Evolutionary conservation across 352 stramenopile genomes (phyloP).

Genomic region (Globisporangium solare): DNA sequence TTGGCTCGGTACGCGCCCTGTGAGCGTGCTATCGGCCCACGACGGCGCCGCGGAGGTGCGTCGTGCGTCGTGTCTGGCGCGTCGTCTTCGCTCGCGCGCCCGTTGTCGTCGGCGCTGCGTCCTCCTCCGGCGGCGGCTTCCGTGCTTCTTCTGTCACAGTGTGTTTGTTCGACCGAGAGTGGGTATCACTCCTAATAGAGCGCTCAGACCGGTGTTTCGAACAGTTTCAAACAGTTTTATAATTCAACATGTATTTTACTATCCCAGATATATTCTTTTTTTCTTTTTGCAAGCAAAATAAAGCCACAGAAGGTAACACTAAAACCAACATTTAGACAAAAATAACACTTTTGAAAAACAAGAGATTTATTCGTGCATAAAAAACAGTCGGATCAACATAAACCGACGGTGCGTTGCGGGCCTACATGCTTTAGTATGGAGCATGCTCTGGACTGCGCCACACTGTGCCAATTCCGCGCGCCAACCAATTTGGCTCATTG

Average conservation of each 20-base stretch:
- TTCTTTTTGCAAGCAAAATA: too few relatives aligned
- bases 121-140: background rate
- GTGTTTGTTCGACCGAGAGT: too few relatives aligned
- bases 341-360: too few relatives aligned
- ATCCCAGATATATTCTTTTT: too few relatives aligned
- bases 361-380: background rate
- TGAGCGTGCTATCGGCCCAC: background rate
- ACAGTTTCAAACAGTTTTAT: too few relatives aligned
- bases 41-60: background rate
- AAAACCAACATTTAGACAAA: too few relatives aligned
- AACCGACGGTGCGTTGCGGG: background rate
- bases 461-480: conserved; percentile 3
- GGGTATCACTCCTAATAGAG: background rate
- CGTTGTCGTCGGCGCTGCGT: too few relatives aligned
- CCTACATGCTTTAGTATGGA: background rate
- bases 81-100: background rate
- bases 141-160: background rate
- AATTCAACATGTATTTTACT: too few relatives aligned
- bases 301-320: too few relatives aligned
- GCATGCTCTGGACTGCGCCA: background rate
- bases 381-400: background rate
- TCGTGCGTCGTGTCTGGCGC: background rate
- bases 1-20: background rate
- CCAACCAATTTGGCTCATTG: conserved; percentile 17
- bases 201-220: too few relatives aligned